These are phyloP conservation scores for Phytophthora fragariae DNA, from an alignment of 352 stramenopile species.

Conservation along the genomic window DNA sequence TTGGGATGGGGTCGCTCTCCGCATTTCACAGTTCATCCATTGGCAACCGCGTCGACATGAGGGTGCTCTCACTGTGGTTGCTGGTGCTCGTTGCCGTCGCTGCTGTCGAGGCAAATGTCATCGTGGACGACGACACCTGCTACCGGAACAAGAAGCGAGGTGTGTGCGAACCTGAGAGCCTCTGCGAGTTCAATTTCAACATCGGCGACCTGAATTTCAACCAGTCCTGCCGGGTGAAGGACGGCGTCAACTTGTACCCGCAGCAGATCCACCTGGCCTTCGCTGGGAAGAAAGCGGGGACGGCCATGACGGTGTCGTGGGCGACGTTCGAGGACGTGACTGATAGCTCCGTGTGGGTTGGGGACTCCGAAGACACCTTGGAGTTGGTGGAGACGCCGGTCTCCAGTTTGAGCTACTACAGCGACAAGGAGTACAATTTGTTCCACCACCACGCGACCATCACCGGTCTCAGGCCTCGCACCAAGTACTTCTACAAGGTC, in stretches of 20 bases:
- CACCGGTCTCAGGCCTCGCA: constrained; percentile 36
- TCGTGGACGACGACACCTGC: constrained; percentile 47
- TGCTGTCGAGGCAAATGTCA: constrained; percentile 21
- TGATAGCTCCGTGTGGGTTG: constrained; percentile 42
- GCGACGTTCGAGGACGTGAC: constrained; percentile 32
- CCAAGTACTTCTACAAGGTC: constrained; percentile 51
- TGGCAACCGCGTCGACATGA: background rate
- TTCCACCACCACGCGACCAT: constrained; percentile 53
- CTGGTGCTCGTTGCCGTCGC: background rate
- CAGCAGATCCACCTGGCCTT: constrained; percentile 70
- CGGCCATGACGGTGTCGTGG: constrained; percentile 58
- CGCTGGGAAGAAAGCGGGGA: constrained; percentile 43
- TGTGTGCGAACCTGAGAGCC: constrained; percentile 37
- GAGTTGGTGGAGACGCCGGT: constrained; percentile 12
- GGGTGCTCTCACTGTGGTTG: background rate
- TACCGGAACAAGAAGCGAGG: constrained; percentile 26
- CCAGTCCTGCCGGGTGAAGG: constrained; percentile 49
- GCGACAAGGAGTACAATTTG: constrained; percentile 45
- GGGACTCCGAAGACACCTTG: constrained; percentile 11
- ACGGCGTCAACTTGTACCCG: constrained; percentile 53
- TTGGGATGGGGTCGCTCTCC: constrained; percentile 2
- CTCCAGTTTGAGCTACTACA: constrained; percentile 37
- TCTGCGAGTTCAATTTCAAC: constrained; percentile 47
- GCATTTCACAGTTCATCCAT: background rate
- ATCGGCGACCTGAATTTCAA: constrained; percentile 40